Base-by-base conservation (phyloP, 2,329 filamentous ascomycete genomes). In the Arthroderma sp. region DNA sequence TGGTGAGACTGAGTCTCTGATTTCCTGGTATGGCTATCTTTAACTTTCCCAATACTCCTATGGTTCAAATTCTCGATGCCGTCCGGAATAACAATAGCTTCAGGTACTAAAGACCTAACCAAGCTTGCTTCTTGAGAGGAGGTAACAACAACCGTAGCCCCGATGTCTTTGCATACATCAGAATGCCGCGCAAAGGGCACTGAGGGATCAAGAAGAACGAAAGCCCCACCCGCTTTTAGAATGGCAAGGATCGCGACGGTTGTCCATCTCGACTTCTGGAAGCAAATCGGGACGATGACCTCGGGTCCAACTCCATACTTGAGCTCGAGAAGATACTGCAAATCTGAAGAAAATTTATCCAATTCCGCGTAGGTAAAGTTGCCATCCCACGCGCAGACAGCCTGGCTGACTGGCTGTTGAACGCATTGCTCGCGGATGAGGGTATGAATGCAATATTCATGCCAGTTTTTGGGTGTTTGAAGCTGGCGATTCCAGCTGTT, bases 381-480 rank as follows among this genome's bases (percentile, higher is more conserved):
- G 5, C 47, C 50, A 33, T 57, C 54, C 47, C 47, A 53, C 2
- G 51, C 45, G 40, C 43, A 42, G 27, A 57, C 45, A 4, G 55
- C 55, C 5, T 38, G 40, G 15, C 45, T 40, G 27, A 46, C 38
- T 7, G 53, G 52, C n/a, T 38, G 36, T 4, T 30, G 6, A 40
- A 38, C 15, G 15, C 15, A 22, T 22, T 22, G 15, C 15, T 22
- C 15, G 15, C 3, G 15, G 3, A 22, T 22, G 15, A 22, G 15
- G 15, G 15, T 22, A 22, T 22, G 15, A 22, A 22, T 22, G 15
- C 15, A 22, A 22, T 22, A 22, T 22, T 22, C 15, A 1, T 22
- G 15, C 15, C 15, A 22, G 15, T 22, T 22, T 22, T 22, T 22
- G 15, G 15, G 1, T 22, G 15, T 22, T 22, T 22, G 15, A 22